Conservation (phyloP, 2,329 filamentous ascomycete species). For the Drechslerella dactyloides region DNA sequence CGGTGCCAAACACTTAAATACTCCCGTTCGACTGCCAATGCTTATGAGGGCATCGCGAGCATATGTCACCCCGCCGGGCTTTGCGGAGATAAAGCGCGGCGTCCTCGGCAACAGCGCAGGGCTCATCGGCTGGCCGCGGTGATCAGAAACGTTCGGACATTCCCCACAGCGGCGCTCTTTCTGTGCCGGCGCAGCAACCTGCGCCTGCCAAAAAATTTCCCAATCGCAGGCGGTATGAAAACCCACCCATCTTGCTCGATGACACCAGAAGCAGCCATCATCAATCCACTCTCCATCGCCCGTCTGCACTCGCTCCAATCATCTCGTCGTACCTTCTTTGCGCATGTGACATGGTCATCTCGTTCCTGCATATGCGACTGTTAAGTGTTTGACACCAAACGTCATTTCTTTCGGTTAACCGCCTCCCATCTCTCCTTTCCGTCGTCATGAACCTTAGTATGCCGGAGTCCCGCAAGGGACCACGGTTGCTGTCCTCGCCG, state of each 20-base stretch:
- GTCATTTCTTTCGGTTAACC: slow-evolving; percentile 16
- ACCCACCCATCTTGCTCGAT: not conserved
- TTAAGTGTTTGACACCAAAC: slow-evolving; percentile 7
- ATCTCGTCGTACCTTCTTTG: not conserved
- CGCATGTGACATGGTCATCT: slow-evolving; percentile 5
- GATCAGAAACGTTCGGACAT: not conserved
- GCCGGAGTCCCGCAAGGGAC: slow-evolving; percentile 50
- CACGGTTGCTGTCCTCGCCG: slow-evolving; percentile 24
- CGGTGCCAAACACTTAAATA: too few species aligned
- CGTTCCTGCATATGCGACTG: too few species aligned
- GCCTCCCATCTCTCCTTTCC: slow-evolving; percentile 11
- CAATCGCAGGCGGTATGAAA: not conserved
- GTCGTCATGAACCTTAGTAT: slow-evolving; percentile 47
- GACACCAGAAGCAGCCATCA: not conserved
- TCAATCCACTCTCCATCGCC: not conserved
- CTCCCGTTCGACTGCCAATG: too few species aligned
- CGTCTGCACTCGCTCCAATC: not conserved
- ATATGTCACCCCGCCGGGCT: not conserved
- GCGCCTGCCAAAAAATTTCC: not conserved
- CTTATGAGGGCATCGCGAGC: too few species aligned
- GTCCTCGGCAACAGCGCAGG: not conserved
- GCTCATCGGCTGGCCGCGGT: slow-evolving; percentile 9
- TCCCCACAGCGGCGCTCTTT: not conserved
- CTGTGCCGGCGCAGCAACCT: not conserved
- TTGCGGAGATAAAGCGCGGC: slow-evolving; percentile 2